Conservation (phyloP, 169 alveolate genomes). For the Cryptosporidium sp. region DNA sequence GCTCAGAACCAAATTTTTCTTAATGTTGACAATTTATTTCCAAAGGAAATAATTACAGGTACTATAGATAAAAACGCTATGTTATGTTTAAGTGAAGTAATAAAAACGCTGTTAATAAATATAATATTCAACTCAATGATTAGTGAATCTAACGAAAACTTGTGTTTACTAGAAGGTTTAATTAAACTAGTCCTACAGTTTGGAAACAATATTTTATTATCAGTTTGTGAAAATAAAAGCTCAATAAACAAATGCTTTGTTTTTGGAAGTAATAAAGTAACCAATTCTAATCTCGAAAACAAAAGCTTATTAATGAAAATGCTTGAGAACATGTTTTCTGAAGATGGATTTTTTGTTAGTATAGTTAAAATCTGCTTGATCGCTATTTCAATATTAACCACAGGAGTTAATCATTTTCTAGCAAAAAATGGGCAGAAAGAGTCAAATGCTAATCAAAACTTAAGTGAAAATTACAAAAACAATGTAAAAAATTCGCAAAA, state of each 20-base stretch:
- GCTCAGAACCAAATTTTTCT: background rate
- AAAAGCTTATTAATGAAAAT: background rate
- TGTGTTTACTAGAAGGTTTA: background rate
- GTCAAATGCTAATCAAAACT: background rate
- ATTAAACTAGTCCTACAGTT: conserved; percentile 10
- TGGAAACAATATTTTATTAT: conserved; percentile 19
- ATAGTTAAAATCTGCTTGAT: background rate
- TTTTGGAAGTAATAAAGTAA: background rate
- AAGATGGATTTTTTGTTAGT: conserved; percentile 6
- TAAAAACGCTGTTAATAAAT: background rate
- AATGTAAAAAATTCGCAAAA: background rate
- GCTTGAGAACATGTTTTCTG: conserved; percentile 21
- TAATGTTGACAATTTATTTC: background rate
- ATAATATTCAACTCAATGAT: background rate
- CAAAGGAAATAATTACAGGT: background rate
- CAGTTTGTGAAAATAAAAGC: background rate
- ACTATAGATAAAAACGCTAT: conserved; percentile 10
- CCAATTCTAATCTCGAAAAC: background rate
- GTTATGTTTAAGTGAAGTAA: conserved; percentile 6
- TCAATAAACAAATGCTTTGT: background rate
- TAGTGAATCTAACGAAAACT: background rate
- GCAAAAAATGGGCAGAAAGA: background rate
- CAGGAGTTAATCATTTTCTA: background rate
- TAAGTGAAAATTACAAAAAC: background rate
- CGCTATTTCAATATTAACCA: background rate